Evolutionary conservation across 1,139 yeast species (phyloP).

Genomic region (Nakaseomyces bracarensis): DNA sequence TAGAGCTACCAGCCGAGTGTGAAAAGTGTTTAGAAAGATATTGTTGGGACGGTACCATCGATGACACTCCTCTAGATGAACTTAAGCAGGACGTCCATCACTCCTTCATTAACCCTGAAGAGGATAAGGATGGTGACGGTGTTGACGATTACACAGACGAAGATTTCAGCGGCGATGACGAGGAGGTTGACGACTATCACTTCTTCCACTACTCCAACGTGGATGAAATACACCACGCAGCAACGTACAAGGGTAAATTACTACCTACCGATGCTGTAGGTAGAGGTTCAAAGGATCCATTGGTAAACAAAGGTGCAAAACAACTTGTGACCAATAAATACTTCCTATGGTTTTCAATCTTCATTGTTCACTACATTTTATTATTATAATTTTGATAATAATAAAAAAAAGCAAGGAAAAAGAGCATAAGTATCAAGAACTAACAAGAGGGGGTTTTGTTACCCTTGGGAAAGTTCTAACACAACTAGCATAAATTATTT

Average conservation of each 20-base stretch:
- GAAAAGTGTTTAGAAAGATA: constrained; percentile 57
- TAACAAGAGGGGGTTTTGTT: no score
- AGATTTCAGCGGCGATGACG: background rate
- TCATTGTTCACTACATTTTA: background rate
- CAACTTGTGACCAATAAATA: background rate
- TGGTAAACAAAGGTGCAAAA: background rate
- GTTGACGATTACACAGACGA: background rate
- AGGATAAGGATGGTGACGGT: constrained; percentile 7
- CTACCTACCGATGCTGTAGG: constrained; percentile 4
- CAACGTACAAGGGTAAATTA: constrained; percentile 1
- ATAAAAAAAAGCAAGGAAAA: background rate
- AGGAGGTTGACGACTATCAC: constrained; percentile 5
- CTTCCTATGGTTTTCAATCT: background rate
- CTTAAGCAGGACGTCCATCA: constrained; percentile 15
- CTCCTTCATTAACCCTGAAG: constrained; percentile 14
- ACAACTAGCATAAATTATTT: no score
- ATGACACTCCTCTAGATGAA: constrained; percentile 12
- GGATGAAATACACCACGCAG: constrained; percentile 4
- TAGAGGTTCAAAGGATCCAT: constrained; percentile 1
- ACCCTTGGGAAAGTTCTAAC: no score
- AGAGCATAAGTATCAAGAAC: background rate
- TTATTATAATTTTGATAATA: background rate
- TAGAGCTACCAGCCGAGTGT: constrained; percentile 61
- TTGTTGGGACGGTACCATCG: constrained; percentile 64
- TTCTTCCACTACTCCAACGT: constrained; percentile 6